These are phyloP conservation scores for Fusarium floridanum DNA, from an alignment of 2,329 filamentous ascomycete species.

Conservation along the genomic window DNA sequence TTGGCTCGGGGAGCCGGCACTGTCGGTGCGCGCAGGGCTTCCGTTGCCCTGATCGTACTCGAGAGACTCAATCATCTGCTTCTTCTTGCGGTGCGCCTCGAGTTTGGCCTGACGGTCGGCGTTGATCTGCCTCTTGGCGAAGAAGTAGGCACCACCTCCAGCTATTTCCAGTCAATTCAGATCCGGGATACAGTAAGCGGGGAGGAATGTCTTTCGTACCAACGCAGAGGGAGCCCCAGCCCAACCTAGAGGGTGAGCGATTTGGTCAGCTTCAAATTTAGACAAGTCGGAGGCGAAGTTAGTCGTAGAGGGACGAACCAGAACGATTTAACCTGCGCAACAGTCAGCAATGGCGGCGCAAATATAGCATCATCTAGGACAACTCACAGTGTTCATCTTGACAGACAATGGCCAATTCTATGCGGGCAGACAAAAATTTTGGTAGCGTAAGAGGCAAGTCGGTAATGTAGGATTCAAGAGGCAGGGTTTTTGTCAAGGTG, in stretches of 20 bases:
- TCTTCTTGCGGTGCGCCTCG: conserved; percentile 75
- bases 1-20: conserved; percentile 73
- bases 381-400: conserved; percentile 69
- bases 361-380: not conserved
- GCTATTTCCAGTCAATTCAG: conserved; percentile 63
- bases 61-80: conserved; percentile 67
- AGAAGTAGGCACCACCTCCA: conserved; percentile 93
- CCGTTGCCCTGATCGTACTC: conserved; percentile 61
- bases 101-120: conserved; percentile 83
- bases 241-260: conserved; percentile 71
- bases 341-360: conserved; percentile 40
- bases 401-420: conserved; percentile 10
- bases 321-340: conserved; percentile 71
- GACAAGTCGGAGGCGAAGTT: conserved; percentile 10
- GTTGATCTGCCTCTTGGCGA: conserved; percentile 95
- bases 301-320: conserved; percentile 61
- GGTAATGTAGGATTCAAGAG: conserved; percentile 31
- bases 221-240: conserved; percentile 90
- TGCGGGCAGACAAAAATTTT: conserved; percentile 14
- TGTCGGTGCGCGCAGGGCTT: conserved; percentile 69
- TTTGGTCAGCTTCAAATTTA: conserved; percentile 22
- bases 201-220: conserved; percentile 66
- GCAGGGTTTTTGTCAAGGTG: conserved; percentile 43
- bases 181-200: not conserved
- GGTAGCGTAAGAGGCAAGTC: conserved; percentile 20